Conservation (phyloP, 495 filamentous ascomycete genomes). For the Schizothecium vesticola region DNA sequence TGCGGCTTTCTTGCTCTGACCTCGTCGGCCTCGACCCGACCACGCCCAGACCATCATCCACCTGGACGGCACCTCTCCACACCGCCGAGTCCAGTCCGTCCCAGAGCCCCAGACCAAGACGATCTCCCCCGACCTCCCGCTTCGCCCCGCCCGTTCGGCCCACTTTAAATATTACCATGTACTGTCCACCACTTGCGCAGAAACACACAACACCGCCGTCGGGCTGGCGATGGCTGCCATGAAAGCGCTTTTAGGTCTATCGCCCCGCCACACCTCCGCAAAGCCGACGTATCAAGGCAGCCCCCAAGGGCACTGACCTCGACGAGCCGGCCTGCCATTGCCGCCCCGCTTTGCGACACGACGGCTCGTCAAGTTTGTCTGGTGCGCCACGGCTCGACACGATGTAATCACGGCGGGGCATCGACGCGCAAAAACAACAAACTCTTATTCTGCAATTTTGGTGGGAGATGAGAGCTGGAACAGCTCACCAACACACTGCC, state of each 20-base stretch:
- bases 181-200: background rate
- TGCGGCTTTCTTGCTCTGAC: background rate
- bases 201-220: background rate
- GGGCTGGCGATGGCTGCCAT: background rate
- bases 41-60: background rate
- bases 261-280: background rate
- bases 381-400: background rate
- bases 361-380: background rate
- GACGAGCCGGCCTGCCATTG: background rate
- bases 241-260: background rate
- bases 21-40: background rate
- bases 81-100: background rate
- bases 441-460: background rate
- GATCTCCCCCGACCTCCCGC: background rate
- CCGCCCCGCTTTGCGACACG: background rate
- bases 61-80: background rate
- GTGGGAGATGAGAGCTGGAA: background rate
- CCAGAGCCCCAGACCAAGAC: background rate
- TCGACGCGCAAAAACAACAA: background rate
- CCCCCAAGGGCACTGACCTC: background rate
- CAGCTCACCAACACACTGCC: background rate
- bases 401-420: background rate
- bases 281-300: background rate
- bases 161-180: background rate
- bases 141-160: background rate